Percentiles rank a stretch among this genome's conserved stretches.
Evolutionary conservation across 2,329 filamentous ascomycete species (phyloP).

Genomic region (Hypoxylon sp.): DNA sequence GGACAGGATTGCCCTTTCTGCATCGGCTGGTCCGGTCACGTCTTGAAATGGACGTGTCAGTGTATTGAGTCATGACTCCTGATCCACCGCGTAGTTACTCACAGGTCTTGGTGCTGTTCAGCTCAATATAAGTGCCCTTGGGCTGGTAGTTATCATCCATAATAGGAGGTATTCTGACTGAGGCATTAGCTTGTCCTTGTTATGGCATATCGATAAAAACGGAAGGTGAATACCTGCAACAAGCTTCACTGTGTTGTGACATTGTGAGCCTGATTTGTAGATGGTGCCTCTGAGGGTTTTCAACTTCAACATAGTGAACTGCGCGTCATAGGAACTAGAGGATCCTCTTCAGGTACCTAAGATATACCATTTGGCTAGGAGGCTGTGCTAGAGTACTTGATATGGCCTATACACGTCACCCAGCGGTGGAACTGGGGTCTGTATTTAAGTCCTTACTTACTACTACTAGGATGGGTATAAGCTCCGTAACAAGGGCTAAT

Average conservation of each 20-base stretch:
- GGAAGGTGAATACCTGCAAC: slow-evolving; percentile 31
- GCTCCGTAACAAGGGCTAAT: too few species aligned
- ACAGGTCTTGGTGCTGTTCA: slow-evolving; percentile 36
- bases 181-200: not conserved
- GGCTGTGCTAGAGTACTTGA: not conserved
- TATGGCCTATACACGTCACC: not conserved
- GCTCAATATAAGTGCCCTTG: slow-evolving; percentile 38
- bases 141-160: slow-evolving; percentile 35
- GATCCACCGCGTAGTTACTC: slow-evolving; percentile 7
- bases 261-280: slow-evolving; percentile 9
- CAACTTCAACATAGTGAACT: not conserved
- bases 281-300: not conserved
- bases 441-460: too few species aligned
- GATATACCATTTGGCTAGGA: not conserved
- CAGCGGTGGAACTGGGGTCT: not conserved
- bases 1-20: slow-evolving; percentile 67
- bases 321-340: not conserved
- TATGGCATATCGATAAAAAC: not conserved
- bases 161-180: slow-evolving; percentile 36
- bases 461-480: too few species aligned
- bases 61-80: not conserved
- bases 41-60: slow-evolving; percentile 48
- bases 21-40: slow-evolving; percentile 57
- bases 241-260: slow-evolving; percentile 42
- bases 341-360: not conserved